Percentiles rank a stretch among this genome's conserved stretches.
Conservation (phyloP, 768 basidiomycete species). For the Lentinula raphanica region DNA sequence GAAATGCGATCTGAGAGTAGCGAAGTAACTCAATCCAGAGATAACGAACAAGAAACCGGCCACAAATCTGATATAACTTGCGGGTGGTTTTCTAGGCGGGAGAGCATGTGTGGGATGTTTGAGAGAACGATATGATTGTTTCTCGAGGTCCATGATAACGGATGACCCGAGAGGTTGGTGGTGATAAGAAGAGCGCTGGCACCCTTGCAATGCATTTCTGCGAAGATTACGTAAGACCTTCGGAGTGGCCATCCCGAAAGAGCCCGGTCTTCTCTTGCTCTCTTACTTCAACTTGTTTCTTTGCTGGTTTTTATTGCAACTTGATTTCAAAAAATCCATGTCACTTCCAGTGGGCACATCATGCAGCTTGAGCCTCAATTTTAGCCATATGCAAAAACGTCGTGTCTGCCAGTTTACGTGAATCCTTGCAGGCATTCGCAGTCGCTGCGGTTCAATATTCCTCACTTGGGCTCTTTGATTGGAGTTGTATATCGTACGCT, state of each 20-base stretch:
- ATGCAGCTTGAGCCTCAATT: conserved; percentile 1
- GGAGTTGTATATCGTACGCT: conserved; percentile 26
- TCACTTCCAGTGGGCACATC: conserved; percentile 4
- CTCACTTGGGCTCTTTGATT: conserved; percentile 25
- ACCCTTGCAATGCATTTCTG: no score
- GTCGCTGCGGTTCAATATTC: conserved; percentile 15
- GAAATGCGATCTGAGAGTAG: not conserved
- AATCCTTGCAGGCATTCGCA: conserved; percentile 22
- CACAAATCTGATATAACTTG: not conserved
- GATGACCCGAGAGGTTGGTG: no score
- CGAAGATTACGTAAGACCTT: no score
- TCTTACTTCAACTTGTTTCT: no score
- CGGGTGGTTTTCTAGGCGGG: not conserved
- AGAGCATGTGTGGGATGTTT: no score
- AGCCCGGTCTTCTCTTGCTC: no score
- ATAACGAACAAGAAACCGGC: not conserved
- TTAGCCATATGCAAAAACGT: conserved; percentile 18
- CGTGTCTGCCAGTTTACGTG: conserved; percentile 24
- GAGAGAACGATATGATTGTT: not conserved
- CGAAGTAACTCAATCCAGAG: not conserved
- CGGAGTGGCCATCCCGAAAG: no score
- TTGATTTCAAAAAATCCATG: no score
- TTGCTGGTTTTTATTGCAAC: no score
- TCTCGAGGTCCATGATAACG: not conserved
- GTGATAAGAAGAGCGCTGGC: no score